Conservation (phyloP, 1,139 yeast species). For the Pneumocystis wakefieldiae region DNA sequence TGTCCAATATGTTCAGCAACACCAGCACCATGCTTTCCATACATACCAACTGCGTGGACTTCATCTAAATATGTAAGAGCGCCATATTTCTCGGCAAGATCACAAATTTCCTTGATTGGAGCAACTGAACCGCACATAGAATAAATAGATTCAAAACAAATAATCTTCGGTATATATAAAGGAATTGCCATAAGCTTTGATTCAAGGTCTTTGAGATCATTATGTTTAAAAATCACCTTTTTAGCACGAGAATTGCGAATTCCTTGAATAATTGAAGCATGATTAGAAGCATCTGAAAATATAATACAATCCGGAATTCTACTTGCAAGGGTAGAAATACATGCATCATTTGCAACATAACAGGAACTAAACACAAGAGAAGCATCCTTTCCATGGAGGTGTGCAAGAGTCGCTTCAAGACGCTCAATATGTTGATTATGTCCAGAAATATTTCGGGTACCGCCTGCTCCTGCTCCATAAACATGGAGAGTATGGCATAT, state of each 20-base stretch:
- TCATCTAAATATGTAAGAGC: conserved; percentile 94
- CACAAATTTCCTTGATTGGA: conserved; percentile 85
- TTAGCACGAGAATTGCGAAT: conserved; percentile 77
- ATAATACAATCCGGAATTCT: conserved; percentile 78
- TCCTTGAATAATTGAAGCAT: conserved; percentile 96
- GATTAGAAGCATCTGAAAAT: conserved; percentile 84
- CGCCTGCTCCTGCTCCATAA: conserved; percentile 98
- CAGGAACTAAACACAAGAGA: conserved; percentile 92
- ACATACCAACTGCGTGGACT: conserved; percentile 97
- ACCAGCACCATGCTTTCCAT: conserved; percentile 99
- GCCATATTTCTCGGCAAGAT: conserved; percentile 91
- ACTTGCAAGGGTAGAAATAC: conserved; percentile 81
- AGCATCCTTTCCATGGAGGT: conserved; percentile 86
- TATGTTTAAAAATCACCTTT: conserved; percentile 84
- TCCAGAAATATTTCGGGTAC: conserved; percentile 97
- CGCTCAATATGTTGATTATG: conserved; percentile 79
- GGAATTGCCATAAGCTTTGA: conserved; percentile 64
- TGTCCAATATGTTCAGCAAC: conserved; percentile 95
- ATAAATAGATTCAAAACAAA: conserved; percentile 93
- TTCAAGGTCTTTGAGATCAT: conserved; percentile 73
- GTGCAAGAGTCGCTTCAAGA: conserved; percentile 75
- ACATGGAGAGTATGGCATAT: conserved; percentile 72
- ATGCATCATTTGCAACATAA: conserved; percentile 93
- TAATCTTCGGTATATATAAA: conserved; percentile 70
- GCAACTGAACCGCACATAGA: conserved; percentile 98